Evolutionary conservation across 306 rosid genomes (phyloP).

Genomic region (Lathyrus oleraceus): DNA sequence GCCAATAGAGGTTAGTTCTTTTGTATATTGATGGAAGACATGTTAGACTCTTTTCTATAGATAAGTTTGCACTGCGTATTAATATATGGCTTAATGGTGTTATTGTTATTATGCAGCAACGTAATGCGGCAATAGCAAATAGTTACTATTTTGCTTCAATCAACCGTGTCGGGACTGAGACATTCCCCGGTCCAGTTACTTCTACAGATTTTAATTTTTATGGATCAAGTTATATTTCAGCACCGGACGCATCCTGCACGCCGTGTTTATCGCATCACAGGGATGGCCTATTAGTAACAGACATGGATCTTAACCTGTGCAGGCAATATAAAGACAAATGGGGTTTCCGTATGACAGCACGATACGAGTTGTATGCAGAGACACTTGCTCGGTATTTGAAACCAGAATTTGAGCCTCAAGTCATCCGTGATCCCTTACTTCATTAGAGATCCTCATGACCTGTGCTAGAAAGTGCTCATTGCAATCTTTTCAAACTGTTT

Average conservation of each 20-base stretch:
- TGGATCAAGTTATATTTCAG: conserved; percentile 81
- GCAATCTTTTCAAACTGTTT: neutral
- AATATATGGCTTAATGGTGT: neutral
- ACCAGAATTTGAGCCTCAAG: conserved; percentile 81
- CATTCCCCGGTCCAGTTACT: conserved; percentile 71
- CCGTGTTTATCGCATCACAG: conserved; percentile 68
- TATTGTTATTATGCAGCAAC: conserved; percentile 54
- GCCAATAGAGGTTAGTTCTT: conserved; percentile 79
- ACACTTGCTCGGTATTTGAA: conserved; percentile 57
- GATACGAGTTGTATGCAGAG: conserved; percentile 73
- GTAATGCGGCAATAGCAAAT: conserved; percentile 84
- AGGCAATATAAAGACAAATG: conserved; percentile 86
- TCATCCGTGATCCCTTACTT: conserved; percentile 70
- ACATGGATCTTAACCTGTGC: conserved; percentile 92
- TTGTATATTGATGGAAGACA: neutral
- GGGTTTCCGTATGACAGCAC: conserved; percentile 85
- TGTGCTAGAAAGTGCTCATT: neutral
- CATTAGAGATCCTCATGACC: conserved; percentile 46
- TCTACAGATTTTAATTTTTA: conserved; percentile 76
- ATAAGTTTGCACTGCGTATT: neutral
- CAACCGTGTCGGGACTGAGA: conserved; percentile 87
- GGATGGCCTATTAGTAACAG: conserved; percentile 75
- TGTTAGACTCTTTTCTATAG: neutral
- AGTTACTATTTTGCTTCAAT: conserved; percentile 78
- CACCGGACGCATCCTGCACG: conserved; percentile 90